phyloP scores from a whole-genome alignment of 345 rosid genomes.

The Eucalyptus urophylla region DNA sequence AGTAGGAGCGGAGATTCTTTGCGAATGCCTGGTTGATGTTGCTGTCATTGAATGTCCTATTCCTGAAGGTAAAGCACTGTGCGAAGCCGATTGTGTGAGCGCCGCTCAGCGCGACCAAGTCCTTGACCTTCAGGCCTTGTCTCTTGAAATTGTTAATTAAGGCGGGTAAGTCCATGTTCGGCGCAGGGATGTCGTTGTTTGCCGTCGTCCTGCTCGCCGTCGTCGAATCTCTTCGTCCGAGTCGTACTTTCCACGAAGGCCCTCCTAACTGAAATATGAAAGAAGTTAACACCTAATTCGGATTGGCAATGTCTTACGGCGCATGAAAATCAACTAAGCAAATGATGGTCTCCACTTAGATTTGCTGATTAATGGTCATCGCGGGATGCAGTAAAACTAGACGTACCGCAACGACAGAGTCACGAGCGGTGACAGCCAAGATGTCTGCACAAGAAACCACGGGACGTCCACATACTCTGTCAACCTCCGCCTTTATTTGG shows the following conservation, averaged over 20 bases:
- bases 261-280: conserved; percentile 23
- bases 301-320: background rate
- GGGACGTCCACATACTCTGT: conserved; percentile 24
- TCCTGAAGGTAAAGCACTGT: conserved; percentile 17
- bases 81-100: conserved; percentile 50
- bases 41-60: conserved; percentile 24
- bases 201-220: conserved; percentile 10
- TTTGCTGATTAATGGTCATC: background rate
- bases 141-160: conserved; percentile 15
- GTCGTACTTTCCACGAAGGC: conserved; percentile 17
- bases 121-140: conserved; percentile 22
- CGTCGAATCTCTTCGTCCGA: conserved; percentile 31
- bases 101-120: conserved; percentile 36
- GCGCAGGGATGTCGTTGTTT: conserved; percentile 8
- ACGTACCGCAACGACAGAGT: conserved; percentile 36
- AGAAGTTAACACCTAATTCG: background rate
- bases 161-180: conserved; percentile 9
- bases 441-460: conserved; percentile 59
- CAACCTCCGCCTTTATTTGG: conserved; percentile 32
- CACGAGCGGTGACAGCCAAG: conserved; percentile 45
- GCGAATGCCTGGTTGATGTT: conserved; percentile 32
- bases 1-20: conserved; percentile 13
- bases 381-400: background rate
- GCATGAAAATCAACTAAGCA: background rate
- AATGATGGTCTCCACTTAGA: background rate